These are phyloP conservation scores for Dendrobium chrysotoxum DNA, from an alignment of 106 monocot genomes.

Conservation along the genomic window DNA sequence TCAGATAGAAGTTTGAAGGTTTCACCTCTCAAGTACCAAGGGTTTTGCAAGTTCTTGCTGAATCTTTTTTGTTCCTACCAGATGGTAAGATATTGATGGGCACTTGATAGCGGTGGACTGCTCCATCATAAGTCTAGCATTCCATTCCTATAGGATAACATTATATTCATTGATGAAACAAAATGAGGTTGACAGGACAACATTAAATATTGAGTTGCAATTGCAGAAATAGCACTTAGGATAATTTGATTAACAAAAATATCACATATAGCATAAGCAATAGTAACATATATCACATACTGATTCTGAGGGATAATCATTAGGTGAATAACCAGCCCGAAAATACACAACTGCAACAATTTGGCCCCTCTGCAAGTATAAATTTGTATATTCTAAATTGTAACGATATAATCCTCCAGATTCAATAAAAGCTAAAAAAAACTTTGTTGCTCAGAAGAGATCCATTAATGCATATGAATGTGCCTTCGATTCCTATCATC, in stretches of 20 bases:
- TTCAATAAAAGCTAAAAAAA: conserved; percentile 7
- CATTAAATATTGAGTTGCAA: not conserved
- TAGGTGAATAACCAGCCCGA: conserved; percentile 94
- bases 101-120: conserved; percentile 87
- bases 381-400: conserved; percentile 4
- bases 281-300: conserved; percentile 28
- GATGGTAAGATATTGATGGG: conserved; percentile 95
- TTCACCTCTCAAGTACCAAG: conserved; percentile 82
- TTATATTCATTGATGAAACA: not conserved
- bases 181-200: not conserved
- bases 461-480: conserved; percentile 8
- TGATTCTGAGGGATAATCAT: conserved; percentile 95
- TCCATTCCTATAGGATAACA: conserved; percentile 64
- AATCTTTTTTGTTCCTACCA: conserved; percentile 95
- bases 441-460: not conserved
- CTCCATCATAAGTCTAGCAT: conserved; percentile 82
- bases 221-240: not conserved
- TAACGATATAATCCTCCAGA: not conserved
- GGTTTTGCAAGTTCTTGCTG: conserved; percentile 99
- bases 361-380: conserved; percentile 56
- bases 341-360: conserved; percentile 79
- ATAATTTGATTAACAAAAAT: not conserved
- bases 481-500: not conserved
- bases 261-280: conserved; percentile 3
- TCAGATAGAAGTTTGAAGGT: not conserved